Base-by-base conservation (phyloP, 148 eudicot species). In the Limonium bicolor region DNA sequence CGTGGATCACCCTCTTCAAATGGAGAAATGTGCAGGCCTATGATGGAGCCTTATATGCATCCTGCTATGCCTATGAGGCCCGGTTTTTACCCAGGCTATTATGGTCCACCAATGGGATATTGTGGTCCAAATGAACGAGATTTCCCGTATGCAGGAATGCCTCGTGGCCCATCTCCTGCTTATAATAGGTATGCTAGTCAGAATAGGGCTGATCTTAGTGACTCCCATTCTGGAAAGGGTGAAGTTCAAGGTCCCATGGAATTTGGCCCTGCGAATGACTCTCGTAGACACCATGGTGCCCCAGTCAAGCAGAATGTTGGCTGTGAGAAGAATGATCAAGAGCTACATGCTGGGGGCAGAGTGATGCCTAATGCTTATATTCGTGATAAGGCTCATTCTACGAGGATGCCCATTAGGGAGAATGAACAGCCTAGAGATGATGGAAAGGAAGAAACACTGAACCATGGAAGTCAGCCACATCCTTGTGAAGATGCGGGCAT, bases 81-180 rank as follows among this genome's bases (percentile, higher is more conserved):
- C 46, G 94, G 83, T 20, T 84, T 81, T 61, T 81, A 73, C 67
- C 93, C 80, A 29, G 72, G 92, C 12, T 85, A 65, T 60, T 81
- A 75, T 60, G 79, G 99, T 20, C 95, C 92, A 46, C 81, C 86
- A 12, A 76, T 81, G 88, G 82, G 76, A 36, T 81, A 68, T 58
- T 55, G 74, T 60, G 67, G 67, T 64, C 69, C 78, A 38, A 69
- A 59, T 73, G 95, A 92, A 51, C 73, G 73, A 21, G 94, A 92
- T 48, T 46, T 71, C 56, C 70, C 93, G 27, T 76, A 57, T 53
- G 73, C 76, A 94, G 94, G 86, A 52, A 75, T 76, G 82, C 40
- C 80, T 43, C 3, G 30, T 48, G 65, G 72, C 44, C 71, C 68
- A 6, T 82, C 81, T 31, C 71, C 79, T 46, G 64, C 61, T 32